These are phyloP conservation scores for Barbatosphaeria neglecta DNA, from an alignment of 495 filamentous ascomycete species.

Conservation along the genomic window DNA sequence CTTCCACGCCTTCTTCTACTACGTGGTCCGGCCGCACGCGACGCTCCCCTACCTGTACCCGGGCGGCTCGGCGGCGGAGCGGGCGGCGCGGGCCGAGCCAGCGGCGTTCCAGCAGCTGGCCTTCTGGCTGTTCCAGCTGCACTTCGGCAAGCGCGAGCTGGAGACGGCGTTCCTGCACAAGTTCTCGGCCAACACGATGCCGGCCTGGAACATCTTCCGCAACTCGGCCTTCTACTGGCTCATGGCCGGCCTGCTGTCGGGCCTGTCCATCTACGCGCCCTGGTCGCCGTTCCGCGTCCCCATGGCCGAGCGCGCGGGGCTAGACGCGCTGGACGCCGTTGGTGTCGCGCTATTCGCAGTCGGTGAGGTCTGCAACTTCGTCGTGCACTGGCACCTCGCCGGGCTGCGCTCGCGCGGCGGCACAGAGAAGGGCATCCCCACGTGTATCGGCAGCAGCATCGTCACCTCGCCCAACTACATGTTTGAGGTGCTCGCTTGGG, in stretches of 20 bases:
- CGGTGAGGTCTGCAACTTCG: constrained; percentile 68
- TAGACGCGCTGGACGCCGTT: constrained; percentile 39
- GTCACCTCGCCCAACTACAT: constrained; percentile 98
- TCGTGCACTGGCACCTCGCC: constrained; percentile 64
- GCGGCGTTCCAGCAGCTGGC: constrained; percentile 63
- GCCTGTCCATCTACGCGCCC: constrained; percentile 75
- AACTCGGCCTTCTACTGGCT: constrained; percentile 89
- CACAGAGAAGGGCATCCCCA: constrained; percentile 77
- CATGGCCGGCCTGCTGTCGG: constrained; percentile 68
- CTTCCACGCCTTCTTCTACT: constrained; percentile 58
- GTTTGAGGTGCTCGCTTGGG: constrained; percentile 82
- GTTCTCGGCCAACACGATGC: constrained; percentile 91
- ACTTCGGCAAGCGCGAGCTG: constrained; percentile 92
- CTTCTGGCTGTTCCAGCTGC: constrained; percentile 56
- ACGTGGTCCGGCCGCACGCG: constrained; percentile 62
- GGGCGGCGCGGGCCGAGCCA: constrained; percentile 40
- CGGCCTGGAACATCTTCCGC: constrained; percentile 74
- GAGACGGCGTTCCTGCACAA: constrained; percentile 92
- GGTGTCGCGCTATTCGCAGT: constrained; percentile 60
- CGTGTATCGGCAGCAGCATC: constrained; percentile 68
- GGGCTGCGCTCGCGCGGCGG: constrained; percentile 66
- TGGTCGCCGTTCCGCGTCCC: constrained; percentile 22
- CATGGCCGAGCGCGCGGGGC: constrained; percentile 33
- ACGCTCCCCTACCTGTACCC: constrained; percentile 50
- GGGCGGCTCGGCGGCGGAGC: constrained; percentile 18